Evolutionary conservation across 768 basidiomycete genomes (phyloP), one percentile per base, ranked within the genome.

Genomic region (Udeniomyces megalosporus): DNA sequence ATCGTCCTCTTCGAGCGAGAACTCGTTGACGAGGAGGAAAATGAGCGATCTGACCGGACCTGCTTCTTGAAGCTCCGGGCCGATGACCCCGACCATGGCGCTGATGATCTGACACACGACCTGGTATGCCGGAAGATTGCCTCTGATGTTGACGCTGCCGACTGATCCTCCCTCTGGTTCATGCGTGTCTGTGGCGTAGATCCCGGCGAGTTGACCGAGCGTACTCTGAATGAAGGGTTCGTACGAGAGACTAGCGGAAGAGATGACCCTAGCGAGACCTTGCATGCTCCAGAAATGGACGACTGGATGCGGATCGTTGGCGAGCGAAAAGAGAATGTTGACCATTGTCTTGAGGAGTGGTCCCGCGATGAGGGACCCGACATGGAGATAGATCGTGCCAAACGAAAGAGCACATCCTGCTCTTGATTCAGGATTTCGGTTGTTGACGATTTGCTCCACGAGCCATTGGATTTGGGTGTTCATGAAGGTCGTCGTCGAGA

Each of bases 361-460:
- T 0, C 89, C 89, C 7, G 91, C 93, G 12, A 88, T 88, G n/a
- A 97, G 79, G 45, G 90, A 87, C 8, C 95, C 95, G 53, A 96
- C 90, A 69, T 88, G 81, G 48, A 80, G 82, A 72, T 95, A 93
- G 42, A 97, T 88, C 14, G 90, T 81, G 14, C 90, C 89, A 69
- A 97, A 89, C 0, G 92, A 86, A 42, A 91, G 74, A 0, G 91
- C 89, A 70, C 91, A 96, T 0, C 95, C 95, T 17, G 93, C 92
- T 20, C 95, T 82, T 26, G 84, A 84, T 65, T 87, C 80, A 0
- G 95, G 93, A 71, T 93, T 86, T 20, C 93, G 85, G 71, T 97
- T 95, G 73, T 79, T 88, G 60, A 97, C 89, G 26, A 97, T 86
- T 69, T 90, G 85, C 68, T 95, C 86, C 10, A 97, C 90, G 4